Evolutionary conservation across 495 filamentous ascomycete species (phyloP).

Genomic region (Aspergillus heteromorphus): DNA sequence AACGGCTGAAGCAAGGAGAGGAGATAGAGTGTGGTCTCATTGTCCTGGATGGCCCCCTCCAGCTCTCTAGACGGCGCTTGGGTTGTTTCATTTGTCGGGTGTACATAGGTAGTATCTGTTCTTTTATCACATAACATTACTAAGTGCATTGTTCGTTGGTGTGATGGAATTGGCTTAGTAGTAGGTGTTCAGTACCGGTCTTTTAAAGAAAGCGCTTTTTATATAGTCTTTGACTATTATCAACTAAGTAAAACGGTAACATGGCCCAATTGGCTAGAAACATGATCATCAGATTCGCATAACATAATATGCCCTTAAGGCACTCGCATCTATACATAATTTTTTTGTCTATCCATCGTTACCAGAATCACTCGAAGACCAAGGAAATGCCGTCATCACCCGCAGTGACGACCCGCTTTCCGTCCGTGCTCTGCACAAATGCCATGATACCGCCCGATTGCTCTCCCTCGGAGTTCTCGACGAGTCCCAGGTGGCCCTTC

Average conservation of each 20-base stretch:
- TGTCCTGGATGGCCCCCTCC: constrained; percentile 12
- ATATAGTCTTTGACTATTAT: background rate
- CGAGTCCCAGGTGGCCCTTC: constrained; percentile 73
- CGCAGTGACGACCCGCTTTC: constrained; percentile 68
- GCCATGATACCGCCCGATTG: constrained; percentile 76
- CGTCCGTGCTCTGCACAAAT: constrained; percentile 74
- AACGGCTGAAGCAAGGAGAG: too few relatives aligned
- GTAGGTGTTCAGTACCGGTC: background rate
- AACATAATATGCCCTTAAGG: background rate
- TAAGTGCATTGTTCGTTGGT: constrained; percentile 21
- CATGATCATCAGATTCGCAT: background rate
- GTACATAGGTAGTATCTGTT: constrained; percentile 45
- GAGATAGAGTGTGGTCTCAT: constrained; percentile 3
- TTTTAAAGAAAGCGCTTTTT: too few relatives aligned
- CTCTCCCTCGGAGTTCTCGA: constrained; percentile 58
- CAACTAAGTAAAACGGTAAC: background rate
- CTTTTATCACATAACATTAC: constrained; percentile 29
- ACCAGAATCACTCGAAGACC: constrained; percentile 54
- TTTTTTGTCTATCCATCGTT: constrained; percentile 6
- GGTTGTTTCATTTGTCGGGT: constrained; percentile 35
- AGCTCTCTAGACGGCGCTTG: constrained; percentile 27
- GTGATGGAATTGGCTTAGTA: constrained; percentile 1
- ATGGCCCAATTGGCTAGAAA: background rate
- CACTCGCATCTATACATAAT: background rate
- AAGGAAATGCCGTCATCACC: constrained; percentile 77